Conservation (phyloP, 345 rosid genomes). For the Eucalyptus guilfoylei region DNA sequence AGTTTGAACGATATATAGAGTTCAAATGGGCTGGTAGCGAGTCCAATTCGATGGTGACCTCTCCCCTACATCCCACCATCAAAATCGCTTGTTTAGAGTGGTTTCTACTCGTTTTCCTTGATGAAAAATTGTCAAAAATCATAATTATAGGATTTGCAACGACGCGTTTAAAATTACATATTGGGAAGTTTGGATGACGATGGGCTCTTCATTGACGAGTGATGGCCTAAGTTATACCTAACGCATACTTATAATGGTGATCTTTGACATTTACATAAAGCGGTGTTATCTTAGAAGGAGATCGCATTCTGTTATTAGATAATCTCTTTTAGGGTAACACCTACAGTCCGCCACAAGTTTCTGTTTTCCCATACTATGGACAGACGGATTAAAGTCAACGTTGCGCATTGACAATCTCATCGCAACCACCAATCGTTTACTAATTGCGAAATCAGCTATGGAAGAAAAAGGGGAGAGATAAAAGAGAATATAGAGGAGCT, state of each 20-base stretch:
- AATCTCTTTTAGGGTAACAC: background rate
- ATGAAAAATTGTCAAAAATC: background rate
- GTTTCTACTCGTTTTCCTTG: background rate
- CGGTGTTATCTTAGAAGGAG: fast-evolving
- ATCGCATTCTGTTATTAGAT: background rate
- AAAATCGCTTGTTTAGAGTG: background rate
- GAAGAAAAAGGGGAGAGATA: background rate
- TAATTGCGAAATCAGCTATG: background rate
- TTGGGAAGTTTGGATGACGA: background rate
- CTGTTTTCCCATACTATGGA: background rate
- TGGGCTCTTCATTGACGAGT: background rate
- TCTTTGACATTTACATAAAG: background rate
- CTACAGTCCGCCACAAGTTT: background rate
- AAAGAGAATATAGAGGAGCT: background rate
- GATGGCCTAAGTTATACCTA: background rate
- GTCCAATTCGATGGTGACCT: background rate
- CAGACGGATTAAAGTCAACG: background rate
- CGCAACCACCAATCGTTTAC: background rate
- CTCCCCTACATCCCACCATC: background rate
- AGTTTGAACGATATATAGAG: background rate
- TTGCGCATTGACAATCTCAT: background rate
- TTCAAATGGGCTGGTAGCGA: background rate
- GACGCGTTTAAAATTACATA: background rate
- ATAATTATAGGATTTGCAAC: background rate
- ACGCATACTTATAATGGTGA: background rate